phyloP scores from a whole-genome alignment of 2,329 filamentous ascomycete species.

The Alternaria arbusti region DNA sequence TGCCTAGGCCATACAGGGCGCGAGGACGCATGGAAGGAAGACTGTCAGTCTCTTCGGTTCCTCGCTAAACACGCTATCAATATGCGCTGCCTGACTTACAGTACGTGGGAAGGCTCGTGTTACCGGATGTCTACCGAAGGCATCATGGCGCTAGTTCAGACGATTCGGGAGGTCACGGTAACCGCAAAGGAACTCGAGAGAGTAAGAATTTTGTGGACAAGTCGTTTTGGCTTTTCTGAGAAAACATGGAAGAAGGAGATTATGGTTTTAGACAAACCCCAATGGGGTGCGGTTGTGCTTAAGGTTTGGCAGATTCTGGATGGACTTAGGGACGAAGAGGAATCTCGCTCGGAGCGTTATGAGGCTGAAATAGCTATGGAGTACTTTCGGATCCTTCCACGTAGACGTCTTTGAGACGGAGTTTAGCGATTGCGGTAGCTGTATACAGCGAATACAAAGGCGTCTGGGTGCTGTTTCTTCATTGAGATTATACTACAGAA shows the following conservation, averaged over 20 bases:
- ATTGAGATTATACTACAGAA: background rate
- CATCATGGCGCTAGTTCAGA: background rate
- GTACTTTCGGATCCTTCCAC: background rate
- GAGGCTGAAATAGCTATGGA: background rate
- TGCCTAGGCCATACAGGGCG: background rate
- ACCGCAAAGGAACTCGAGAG: background rate
- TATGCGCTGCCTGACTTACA: background rate
- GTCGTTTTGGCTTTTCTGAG: background rate
- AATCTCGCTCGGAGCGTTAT: background rate
- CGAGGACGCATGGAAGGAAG: background rate
- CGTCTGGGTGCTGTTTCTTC: background rate
- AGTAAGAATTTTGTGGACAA: background rate
- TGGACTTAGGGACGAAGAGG: background rate
- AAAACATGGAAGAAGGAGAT: background rate
- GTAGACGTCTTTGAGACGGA: background rate
- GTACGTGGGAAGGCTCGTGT: background rate
- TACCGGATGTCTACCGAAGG: background rate
- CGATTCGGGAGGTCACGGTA: background rate
- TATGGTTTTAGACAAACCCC: background rate
- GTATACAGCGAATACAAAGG: background rate
- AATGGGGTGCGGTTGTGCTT: background rate
- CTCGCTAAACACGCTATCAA: background rate
- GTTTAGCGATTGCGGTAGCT: background rate
- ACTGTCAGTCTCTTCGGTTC: background rate
- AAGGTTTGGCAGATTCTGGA: background rate